phyloP scores from a whole-genome alignment of 257 asterid genomes.

The Cynanchum wilfordii region DNA sequence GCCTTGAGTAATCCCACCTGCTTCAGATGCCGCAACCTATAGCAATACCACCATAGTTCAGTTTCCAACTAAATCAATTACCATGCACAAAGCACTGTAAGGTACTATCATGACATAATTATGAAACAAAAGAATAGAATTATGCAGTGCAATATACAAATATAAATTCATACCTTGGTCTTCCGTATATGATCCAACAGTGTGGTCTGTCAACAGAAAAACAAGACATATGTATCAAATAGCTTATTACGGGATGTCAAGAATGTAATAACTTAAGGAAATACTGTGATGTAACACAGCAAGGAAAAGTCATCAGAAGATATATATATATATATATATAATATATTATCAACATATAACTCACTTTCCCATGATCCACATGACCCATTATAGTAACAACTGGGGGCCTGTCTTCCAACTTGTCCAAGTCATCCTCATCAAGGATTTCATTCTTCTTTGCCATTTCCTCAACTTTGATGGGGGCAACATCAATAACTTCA shows the following conservation, averaged over 20 bases:
- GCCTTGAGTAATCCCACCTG: constrained; percentile 98
- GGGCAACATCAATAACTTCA: constrained; percentile 81
- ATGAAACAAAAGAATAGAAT: background rate
- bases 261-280: background rate
- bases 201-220: constrained; percentile 64
- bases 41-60: constrained; percentile 21
- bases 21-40: constrained; percentile 95
- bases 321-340: no score
- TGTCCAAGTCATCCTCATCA: constrained; percentile 85
- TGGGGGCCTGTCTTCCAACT: constrained; percentile 84
- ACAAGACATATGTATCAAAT: constrained; percentile 21
- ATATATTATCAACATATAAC: constrained; percentile 13
- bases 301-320: background rate
- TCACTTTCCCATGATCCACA: constrained; percentile 99
- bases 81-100: background rate
- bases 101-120: background rate
- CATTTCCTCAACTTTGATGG: constrained; percentile 75
- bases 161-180: constrained; percentile 54
- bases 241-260: constrained; percentile 9
- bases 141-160: constrained; percentile 5
- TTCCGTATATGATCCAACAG: constrained; percentile 87
- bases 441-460: constrained; percentile 83
- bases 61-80: constrained; percentile 20
- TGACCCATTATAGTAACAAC: constrained; percentile 98
- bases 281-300: background rate